phyloP scores from a whole-genome alignment of 352 stramenopile genomes.

The Lagenidium giganteum region DNA sequence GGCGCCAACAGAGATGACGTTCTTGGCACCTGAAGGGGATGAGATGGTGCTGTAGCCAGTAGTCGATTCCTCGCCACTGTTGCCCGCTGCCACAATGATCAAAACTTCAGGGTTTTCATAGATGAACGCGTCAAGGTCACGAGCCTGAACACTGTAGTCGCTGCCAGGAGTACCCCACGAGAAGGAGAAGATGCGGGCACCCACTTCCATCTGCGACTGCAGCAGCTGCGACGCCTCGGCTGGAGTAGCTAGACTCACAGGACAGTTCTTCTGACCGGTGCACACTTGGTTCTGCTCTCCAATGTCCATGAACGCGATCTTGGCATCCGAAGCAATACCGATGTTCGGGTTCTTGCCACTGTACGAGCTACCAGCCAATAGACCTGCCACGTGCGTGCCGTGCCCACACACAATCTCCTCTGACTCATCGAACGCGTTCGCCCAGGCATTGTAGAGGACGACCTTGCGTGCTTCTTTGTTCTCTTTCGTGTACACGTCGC shows the following conservation, averaged over 20 bases:
- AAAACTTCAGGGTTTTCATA: conserved; percentile 84
- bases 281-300: conserved; percentile 47
- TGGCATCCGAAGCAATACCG: conserved; percentile 69
- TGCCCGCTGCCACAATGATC: conserved; percentile 85
- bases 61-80: conserved; percentile 71
- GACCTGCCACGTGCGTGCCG: conserved; percentile 84
- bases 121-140: conserved; percentile 75
- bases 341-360: conserved; percentile 47
- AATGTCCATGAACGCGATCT: conserved; percentile 92
- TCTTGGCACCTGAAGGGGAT: conserved; percentile 78
- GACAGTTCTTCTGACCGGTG: conserved; percentile 36
- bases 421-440: conserved; percentile 55
- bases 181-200: conserved; percentile 79
- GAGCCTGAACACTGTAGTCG: conserved; percentile 73
- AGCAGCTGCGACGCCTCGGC: conserved; percentile 54
- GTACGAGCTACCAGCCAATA: conserved; percentile 71
- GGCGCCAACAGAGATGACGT: conserved; percentile 78
- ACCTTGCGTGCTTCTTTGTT: conserved; percentile 58
- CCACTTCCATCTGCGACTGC: conserved; percentile 61
- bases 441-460: conserved; percentile 76
- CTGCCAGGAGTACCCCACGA: conserved; percentile 76
- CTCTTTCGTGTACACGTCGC: conserved; percentile 33
- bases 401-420: conserved; percentile 76
- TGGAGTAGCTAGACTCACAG: conserved; percentile 55
- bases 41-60: conserved; percentile 63